Percentiles rank a stretch among this genome's conserved stretches.
Evolutionary conservation across 179 eudicot species (phyloP).

Genomic region (Carnegiea gigantea): DNA sequence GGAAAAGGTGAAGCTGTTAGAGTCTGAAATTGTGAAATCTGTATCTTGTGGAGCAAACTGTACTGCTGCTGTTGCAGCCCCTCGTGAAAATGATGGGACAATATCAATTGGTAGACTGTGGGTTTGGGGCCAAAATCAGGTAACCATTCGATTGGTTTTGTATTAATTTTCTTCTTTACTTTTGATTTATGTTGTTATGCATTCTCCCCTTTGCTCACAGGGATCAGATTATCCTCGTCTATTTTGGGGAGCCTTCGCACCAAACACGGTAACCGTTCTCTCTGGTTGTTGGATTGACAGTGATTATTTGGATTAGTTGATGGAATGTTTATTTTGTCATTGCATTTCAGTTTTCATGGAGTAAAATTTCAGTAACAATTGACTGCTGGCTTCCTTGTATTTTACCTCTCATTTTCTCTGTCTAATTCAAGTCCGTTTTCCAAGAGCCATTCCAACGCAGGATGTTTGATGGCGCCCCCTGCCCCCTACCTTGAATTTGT

Average conservation of each 20-base stretch:
- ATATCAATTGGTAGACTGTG: conserved; percentile 72
- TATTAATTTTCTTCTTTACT: not conserved
- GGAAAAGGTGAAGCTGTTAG: conserved; percentile 64
- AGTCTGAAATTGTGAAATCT: conserved; percentile 73
- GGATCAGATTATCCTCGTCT: conserved; percentile 87
- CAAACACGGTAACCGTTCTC: conserved; percentile 57
- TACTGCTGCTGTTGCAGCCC: conserved; percentile 96
- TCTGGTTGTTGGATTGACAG: not conserved
- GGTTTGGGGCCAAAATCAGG: conserved; percentile 99
- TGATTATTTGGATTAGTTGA: not conserved
- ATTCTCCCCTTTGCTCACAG: conserved; percentile 42
- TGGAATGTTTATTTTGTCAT: not conserved
- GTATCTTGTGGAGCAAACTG: conserved; percentile 98
- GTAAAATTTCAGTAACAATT: not conserved
- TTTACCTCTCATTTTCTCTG: not conserved
- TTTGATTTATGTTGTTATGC: conserved; percentile 7
- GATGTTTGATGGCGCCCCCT: no score
- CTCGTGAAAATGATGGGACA: conserved; percentile 85
- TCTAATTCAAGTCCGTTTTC: no score
- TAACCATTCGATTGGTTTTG: conserved; percentile 19
- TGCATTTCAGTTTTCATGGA: not conserved
- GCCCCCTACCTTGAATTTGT: no score
- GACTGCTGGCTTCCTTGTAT: not conserved
- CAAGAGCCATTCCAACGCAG: no score
- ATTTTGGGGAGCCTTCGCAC: conserved; percentile 94